A percentile compares a stretch with the other conserved stretches of the same genome.
phyloP scores from a whole-genome alignment of 805 yeast genomes.

The Ogataea methylovora region DNA sequence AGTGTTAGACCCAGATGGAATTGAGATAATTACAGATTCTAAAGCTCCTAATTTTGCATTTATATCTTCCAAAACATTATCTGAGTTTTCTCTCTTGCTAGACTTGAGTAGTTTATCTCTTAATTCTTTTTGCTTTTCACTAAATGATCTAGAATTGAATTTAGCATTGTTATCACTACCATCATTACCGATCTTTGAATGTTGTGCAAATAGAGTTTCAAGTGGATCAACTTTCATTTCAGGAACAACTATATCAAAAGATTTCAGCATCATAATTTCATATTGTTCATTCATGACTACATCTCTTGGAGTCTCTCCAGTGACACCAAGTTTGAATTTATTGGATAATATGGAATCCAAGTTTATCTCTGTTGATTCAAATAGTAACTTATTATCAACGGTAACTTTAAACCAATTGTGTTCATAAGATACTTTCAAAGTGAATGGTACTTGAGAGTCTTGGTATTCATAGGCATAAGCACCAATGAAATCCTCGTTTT shows the following conservation, averaged over 20 bases:
- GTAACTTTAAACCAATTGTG: constrained; percentile 45
- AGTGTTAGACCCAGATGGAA: not conserved
- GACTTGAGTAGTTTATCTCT: constrained; percentile 7
- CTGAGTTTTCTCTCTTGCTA: too few relatives aligned
- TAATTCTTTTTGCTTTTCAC: constrained; percentile 11
- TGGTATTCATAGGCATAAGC: constrained; percentile 38
- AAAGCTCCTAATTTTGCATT: constrained; percentile 4
- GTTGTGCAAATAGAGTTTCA: constrained; percentile 21
- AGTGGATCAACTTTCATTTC: constrained; percentile 14
- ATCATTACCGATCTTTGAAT: constrained; percentile 5
- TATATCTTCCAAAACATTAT: constrained; percentile 1
- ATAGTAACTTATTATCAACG: constrained; percentile 62
- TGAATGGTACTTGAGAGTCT: constrained; percentile 63
- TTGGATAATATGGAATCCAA: constrained; percentile 29
- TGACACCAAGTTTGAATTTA: constrained; percentile 43
- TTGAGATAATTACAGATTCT: not conserved
- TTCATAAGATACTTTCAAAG: constrained; percentile 58
- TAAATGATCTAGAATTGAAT: constrained; percentile 4
- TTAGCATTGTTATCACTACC: not conserved
- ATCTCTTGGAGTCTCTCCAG: constrained; percentile 37
- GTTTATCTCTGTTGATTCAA: constrained; percentile 50
- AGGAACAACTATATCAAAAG: constrained; percentile 38
- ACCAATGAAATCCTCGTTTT: constrained; percentile 18
- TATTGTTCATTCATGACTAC: constrained; percentile 41
- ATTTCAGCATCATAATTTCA: constrained; percentile 54